Percentiles rank a stretch among this genome's conserved stretches.
Evolutionary conservation across 2,329 filamentous ascomycete species (phyloP).

Genomic region (Aureobasidium sp.): DNA sequence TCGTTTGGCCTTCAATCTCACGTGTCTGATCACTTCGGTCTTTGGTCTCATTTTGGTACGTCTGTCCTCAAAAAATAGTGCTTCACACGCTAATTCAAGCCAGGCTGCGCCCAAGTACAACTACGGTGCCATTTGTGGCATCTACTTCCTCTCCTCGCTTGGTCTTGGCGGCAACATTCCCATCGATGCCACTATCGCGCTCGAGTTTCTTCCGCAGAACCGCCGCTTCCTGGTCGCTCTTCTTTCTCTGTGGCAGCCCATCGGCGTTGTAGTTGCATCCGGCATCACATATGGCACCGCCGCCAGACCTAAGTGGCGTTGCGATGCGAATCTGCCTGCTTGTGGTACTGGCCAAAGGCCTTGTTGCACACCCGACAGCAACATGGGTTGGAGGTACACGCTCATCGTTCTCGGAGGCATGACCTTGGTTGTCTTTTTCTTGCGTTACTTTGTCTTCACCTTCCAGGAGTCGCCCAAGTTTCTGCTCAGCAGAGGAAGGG

Average conservation of each 20-base stretch:
- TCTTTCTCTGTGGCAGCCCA: slow-evolving; percentile 50
- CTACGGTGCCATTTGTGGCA: slow-evolving; percentile 46
- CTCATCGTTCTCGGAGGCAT: slow-evolving; percentile 35
- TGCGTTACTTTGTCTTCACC: slow-evolving; percentile 48
- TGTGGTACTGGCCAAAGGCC: slow-evolving; percentile 33
- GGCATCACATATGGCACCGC: slow-evolving; percentile 43
- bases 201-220: slow-evolving; percentile 50
- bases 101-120: slow-evolving; percentile 26
- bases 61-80: slow-evolving; percentile 21
- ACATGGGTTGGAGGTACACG: slow-evolving; percentile 41
- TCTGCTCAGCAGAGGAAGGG: slow-evolving; percentile 46
- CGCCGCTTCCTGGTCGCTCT: slow-evolving; percentile 47
- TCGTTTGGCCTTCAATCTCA: slow-evolving; percentile 52
- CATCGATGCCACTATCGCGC: slow-evolving; percentile 49
- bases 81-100: neutral
- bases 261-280: slow-evolving; percentile 47
- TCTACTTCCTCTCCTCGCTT: slow-evolving; percentile 48
- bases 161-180: slow-evolving; percentile 48
- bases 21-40: slow-evolving; percentile 47
- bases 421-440: slow-evolving; percentile 41
- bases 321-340: slow-evolving; percentile 34
- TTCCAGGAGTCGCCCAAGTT: slow-evolving; percentile 57
- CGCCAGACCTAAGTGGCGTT: slow-evolving; percentile 5
- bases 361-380: slow-evolving; percentile 34
- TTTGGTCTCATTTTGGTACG: slow-evolving; percentile 49